Conservation (phyloP, 306 rosid species). For the Trifolium fragiferum region DNA sequence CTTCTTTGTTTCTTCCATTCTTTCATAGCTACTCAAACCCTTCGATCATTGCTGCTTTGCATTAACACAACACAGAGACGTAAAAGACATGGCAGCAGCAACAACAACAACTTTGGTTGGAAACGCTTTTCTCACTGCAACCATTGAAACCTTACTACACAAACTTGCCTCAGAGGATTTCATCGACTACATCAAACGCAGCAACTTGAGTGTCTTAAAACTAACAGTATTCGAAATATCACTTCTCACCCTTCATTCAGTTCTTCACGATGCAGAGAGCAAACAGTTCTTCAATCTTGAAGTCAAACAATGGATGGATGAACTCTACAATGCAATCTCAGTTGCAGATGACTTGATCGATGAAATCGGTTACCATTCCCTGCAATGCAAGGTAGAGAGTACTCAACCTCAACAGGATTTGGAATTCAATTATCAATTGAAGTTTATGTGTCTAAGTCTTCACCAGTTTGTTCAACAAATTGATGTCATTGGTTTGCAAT, state of each 20-base stretch:
- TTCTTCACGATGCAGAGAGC: slow-evolving; percentile 17
- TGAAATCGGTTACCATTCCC: not conserved
- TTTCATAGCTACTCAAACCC: too few species aligned
- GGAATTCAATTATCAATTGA: slow-evolving; percentile 33
- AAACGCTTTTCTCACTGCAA: not conserved
- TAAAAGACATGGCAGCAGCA: not conserved
- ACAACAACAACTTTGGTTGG: not conserved
- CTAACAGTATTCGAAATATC: not conserved
- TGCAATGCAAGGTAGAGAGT: not conserved
- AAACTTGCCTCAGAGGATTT: not conserved
- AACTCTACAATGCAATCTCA: not conserved
- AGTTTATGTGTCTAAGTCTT: slow-evolving; percentile 27
- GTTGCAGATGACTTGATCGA: slow-evolving; percentile 16
- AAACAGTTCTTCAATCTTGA: not conserved
- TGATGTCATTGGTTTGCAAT: slow-evolving; percentile 40
- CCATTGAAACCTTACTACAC: not conserved
- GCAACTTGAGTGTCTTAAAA: not conserved
- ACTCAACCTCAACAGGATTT: not conserved
- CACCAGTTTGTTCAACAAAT: slow-evolving; percentile 40
- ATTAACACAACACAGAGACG: too few species aligned
- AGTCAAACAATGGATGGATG: slow-evolving; percentile 32
- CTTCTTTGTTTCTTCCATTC: too few species aligned
- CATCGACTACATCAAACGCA: slow-evolving; percentile 1
- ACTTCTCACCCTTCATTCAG: not conserved
- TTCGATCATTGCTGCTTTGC: too few species aligned